Evolutionary conservation across 2,329 filamentous ascomycete genomes (phyloP).

Genomic region (Dichotomopilus funicola): DNA sequence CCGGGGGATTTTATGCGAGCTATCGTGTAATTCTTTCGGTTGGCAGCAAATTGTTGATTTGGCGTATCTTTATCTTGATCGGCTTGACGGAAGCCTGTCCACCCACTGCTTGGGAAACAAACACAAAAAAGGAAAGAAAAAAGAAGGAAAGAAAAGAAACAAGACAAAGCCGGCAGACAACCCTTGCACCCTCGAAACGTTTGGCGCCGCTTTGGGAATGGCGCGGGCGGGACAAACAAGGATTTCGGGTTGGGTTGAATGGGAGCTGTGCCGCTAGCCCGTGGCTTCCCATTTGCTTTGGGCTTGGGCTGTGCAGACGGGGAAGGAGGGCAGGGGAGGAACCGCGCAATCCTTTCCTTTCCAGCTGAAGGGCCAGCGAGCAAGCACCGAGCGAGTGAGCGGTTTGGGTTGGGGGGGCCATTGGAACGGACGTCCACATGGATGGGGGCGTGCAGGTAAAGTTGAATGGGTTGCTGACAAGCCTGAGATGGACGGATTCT

Average conservation of each 20-base stretch:
- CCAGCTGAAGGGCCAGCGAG: neutral
- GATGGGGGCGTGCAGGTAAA: neutral
- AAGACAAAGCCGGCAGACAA: neutral
- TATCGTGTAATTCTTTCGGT: too few relatives aligned
- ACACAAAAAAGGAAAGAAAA: too few relatives aligned
- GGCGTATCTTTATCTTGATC: too few relatives aligned
- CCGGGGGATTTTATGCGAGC: too few relatives aligned
- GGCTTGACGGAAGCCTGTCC: too few relatives aligned
- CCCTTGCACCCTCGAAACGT: slow-evolving; percentile 5
- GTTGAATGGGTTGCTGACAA: neutral
- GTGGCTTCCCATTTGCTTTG: too few relatives aligned
- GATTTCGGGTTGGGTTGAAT: slow-evolving; percentile 15
- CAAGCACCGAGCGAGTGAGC: slow-evolving; percentile 1
- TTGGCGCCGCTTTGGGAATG: slow-evolving; percentile 15
- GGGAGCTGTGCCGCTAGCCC: slow-evolving; percentile 19
- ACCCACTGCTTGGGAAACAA: too few relatives aligned
- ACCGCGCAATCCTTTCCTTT: slow-evolving; percentile 12
- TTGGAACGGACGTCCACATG: too few relatives aligned
- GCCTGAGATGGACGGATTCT: too few relatives aligned
- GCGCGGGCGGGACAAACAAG: slow-evolving; percentile 2
- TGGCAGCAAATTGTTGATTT: too few relatives aligned
- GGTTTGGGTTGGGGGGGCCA: neutral
- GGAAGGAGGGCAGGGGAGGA: neutral
- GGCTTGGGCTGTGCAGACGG: slow-evolving; percentile 10
- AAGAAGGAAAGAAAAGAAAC: too few relatives aligned